Conservation (phyloP, 768 basidiomycete species). For the Tylopilus sp. region DNA sequence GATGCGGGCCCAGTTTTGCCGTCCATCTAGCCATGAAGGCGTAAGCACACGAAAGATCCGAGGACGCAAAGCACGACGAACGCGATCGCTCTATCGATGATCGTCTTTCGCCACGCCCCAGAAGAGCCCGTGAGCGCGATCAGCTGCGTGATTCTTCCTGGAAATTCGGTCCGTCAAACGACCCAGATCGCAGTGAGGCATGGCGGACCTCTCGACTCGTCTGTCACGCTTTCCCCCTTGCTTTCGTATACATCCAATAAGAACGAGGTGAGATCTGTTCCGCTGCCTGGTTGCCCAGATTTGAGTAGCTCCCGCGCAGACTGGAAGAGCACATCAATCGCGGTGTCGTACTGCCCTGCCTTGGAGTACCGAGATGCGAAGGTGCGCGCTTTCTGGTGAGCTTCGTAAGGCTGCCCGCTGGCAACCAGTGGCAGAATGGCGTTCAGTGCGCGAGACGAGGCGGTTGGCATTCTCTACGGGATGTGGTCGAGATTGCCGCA, state of each 20-base stretch:
- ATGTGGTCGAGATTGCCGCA: slow-evolving; percentile 3
- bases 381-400: slow-evolving; percentile 95
- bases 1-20: slow-evolving; percentile 68
- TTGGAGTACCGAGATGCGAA: slow-evolving; percentile 88
- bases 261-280: slow-evolving; percentile 78
- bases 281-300: slow-evolving; percentile 83
- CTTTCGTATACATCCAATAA: slow-evolving; percentile 81
- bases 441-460: slow-evolving; percentile 65
- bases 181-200: neutral
- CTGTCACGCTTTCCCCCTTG: slow-evolving; percentile 67
- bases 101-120: slow-evolving; percentile 87
- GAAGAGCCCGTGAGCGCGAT: slow-evolving; percentile 78
- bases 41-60: slow-evolving; percentile 17
- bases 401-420: slow-evolving; percentile 77
- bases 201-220: slow-evolving; percentile 74
- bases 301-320: slow-evolving; percentile 86
- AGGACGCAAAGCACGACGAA: slow-evolving; percentile 37
- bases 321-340: slow-evolving; percentile 92
- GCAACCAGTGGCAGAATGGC: slow-evolving; percentile 74
- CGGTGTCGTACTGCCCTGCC: slow-evolving; percentile 75
- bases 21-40: slow-evolving; percentile 66
- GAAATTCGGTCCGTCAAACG: neutral
- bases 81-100: slow-evolving; percentile 83
- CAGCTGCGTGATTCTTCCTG: slow-evolving; percentile 86
- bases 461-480: slow-evolving; percentile 27